These are phyloP conservation scores for Vitrella brassicaformis DNA, from an alignment of 73 alveolate genomes.

Conservation along the genomic window DNA sequence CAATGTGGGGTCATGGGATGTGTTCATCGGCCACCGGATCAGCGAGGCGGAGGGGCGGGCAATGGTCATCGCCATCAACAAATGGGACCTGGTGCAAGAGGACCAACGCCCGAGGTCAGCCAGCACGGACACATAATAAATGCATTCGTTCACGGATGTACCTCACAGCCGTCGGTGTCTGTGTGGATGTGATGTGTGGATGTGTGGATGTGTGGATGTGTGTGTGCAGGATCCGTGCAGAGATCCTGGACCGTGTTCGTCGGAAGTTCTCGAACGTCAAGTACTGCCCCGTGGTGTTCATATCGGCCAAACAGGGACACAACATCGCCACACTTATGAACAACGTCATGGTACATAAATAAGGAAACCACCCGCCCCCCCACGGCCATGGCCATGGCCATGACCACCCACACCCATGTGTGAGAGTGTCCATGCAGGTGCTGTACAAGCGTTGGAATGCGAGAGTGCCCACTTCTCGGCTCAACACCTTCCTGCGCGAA, in stretches of 20 bases:
- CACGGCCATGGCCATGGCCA: not conserved
- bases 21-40: not conserved
- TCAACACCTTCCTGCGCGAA: not conserved
- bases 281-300: conserved; percentile 23
- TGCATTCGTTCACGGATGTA: no score
- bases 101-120: not conserved
- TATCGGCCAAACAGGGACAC: conserved; percentile 23
- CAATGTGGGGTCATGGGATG: not conserved
- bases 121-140: no score
- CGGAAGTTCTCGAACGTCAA: not conserved
- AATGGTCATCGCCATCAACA: not conserved
- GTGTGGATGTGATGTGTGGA: no score
- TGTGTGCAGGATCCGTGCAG: no score
- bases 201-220: no score
- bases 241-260: no score
- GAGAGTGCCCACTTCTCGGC: conserved; percentile 29
- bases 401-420: not conserved
- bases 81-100: not conserved
- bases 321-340: conserved; percentile 17
- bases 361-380: not conserved
- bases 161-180: no score
- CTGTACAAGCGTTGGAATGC: conserved; percentile 30
- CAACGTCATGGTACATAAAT: not conserved
- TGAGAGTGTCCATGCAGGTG: conserved; percentile 4
- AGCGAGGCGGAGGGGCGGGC: not conserved